Percentiles rank a stretch among this genome's conserved stretches.
phyloP scores from a whole-genome alignment of 2,329 filamentous ascomycete genomes.

The Penicillium sp. region DNA sequence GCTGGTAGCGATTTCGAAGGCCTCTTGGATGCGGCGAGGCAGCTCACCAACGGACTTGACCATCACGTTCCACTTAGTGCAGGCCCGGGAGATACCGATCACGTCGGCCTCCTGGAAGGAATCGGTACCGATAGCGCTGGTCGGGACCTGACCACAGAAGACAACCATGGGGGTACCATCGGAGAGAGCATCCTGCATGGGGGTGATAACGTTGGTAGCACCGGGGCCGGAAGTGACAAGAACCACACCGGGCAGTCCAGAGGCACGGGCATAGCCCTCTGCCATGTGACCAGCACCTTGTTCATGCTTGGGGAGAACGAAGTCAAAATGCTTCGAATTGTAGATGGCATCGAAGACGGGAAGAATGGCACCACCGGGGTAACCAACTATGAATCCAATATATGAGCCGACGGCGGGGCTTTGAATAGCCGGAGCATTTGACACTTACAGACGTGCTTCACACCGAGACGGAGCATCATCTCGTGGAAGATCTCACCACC shows the following conservation, averaged over 20 bases:
- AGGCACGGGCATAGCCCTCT: constrained; percentile 90
- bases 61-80: constrained; percentile 99
- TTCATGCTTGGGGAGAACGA: constrained; percentile 92
- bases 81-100: constrained; percentile 87
- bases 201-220: constrained; percentile 93
- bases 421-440: constrained; percentile 4
- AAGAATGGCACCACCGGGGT: constrained; percentile 92
- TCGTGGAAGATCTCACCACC: constrained; percentile 98
- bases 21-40: constrained; percentile 91
- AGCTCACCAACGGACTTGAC: constrained; percentile 93
- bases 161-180: constrained; percentile 96
- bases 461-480: constrained; percentile 92
- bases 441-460: constrained; percentile 89
- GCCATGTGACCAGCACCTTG: constrained; percentile 99
- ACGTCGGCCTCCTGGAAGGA: constrained; percentile 97
- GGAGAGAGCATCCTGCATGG: constrained; percentile 92
- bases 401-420: constrained; percentile 3
- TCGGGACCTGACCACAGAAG: constrained; percentile 90
- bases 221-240: constrained; percentile 95
- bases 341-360: constrained; percentile 99
- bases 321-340: constrained; percentile 95
- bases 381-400: constrained; percentile 61
- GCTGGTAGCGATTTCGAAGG: constrained; percentile 94
- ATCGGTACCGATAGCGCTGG: constrained; percentile 86
- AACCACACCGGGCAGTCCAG: constrained; percentile 91